These are phyloP conservation scores for Lyophyllum decastes DNA, from an alignment of 768 basidiomycete genomes.

Conservation along the genomic window DNA sequence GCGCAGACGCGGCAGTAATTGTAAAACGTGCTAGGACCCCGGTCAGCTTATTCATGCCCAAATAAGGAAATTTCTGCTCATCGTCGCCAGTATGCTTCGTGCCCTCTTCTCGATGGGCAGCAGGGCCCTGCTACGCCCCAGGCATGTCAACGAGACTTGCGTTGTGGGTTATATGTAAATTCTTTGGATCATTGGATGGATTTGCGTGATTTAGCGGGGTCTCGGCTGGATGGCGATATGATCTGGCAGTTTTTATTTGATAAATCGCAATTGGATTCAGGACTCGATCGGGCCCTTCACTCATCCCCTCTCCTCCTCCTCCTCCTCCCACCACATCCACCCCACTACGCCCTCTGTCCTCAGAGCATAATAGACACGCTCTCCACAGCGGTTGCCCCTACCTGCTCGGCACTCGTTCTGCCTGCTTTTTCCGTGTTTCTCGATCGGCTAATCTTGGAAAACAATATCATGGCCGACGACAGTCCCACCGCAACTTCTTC, in stretches of 20 bases:
- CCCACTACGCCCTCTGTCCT: constrained; percentile 7
- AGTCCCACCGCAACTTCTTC: constrained; percentile 35
- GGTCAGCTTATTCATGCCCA: constrained; percentile 13
- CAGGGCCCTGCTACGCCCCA: constrained; percentile 5
- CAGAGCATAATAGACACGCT: constrained; percentile 4
- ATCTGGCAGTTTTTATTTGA: constrained; percentile 21
- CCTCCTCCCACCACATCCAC: constrained; percentile 24
- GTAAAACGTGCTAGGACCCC: constrained; percentile 15
- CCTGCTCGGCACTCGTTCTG: constrained; percentile 8
- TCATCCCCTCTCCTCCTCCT: constrained; percentile 10
- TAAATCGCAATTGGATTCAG: constrained; percentile 21
- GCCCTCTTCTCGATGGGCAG: constrained; percentile 10
- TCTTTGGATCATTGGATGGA: constrained; percentile 3
- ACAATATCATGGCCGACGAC: constrained; percentile 40
- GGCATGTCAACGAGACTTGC: constrained; percentile 12
- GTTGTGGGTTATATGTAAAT: constrained; percentile 10
- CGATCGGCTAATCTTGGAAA: constrained; percentile 10
- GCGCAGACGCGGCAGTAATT: constrained; percentile 16
- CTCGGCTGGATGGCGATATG: constrained; percentile 16
- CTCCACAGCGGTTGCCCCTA: background rate
- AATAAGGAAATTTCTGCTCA: constrained; percentile 10
- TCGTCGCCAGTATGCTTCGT: constrained; percentile 12
- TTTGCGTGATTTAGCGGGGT: constrained; percentile 13
- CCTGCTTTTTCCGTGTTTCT: background rate
- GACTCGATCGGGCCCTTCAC: constrained; percentile 26